Conservation (phyloP, 495 filamentous ascomycete genomes). For the Trichoderma orchidacearum region DNA sequence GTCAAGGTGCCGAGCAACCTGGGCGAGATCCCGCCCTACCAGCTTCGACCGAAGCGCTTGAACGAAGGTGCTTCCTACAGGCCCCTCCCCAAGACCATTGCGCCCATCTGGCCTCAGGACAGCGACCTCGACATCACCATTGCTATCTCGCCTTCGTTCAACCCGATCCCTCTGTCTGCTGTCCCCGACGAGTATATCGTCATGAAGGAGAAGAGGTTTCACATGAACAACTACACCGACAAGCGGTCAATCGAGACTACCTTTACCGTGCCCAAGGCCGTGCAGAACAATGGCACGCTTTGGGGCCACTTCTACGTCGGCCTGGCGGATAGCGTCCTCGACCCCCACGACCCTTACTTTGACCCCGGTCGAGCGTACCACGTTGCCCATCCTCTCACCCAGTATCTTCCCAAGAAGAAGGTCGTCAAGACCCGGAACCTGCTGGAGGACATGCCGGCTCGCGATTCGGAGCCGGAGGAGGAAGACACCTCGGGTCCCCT, state of each 20-base stretch:
- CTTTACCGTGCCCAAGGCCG: conserved; percentile 61
- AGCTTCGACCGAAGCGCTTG: conserved; percentile 43
- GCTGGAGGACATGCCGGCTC: conserved; percentile 42
- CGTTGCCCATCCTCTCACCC: conserved; percentile 72
- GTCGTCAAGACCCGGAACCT: conserved; percentile 80
- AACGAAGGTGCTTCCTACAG: conserved; percentile 53
- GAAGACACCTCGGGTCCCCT: conserved; percentile 45
- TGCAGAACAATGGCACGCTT: conserved; percentile 85
- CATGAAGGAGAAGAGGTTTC: conserved; percentile 67
- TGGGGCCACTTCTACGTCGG: conserved; percentile 89
- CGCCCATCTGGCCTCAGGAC: conserved; percentile 77
- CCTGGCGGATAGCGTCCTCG: conserved; percentile 56
- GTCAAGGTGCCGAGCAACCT: conserved; percentile 29
- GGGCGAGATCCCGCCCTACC: conserved; percentile 48
- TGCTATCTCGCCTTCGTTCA: conserved; percentile 65
- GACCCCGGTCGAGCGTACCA: conserved; percentile 64
- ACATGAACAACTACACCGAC: conserved; percentile 69
- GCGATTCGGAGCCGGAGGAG: conserved; percentile 29
- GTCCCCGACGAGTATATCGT: conserved; percentile 46
- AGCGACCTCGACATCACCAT: conserved; percentile 70
- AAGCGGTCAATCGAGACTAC: conserved; percentile 62
- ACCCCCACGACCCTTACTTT: conserved; percentile 58
- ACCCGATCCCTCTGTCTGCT: conserved; percentile 49
- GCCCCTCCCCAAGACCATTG: conserved; percentile 58
- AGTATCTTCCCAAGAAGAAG: conserved; percentile 88